Evolutionary conservation across 495 filamentous ascomycete genomes (phyloP).

Genomic region (Hypoxylon crocopeplum): DNA sequence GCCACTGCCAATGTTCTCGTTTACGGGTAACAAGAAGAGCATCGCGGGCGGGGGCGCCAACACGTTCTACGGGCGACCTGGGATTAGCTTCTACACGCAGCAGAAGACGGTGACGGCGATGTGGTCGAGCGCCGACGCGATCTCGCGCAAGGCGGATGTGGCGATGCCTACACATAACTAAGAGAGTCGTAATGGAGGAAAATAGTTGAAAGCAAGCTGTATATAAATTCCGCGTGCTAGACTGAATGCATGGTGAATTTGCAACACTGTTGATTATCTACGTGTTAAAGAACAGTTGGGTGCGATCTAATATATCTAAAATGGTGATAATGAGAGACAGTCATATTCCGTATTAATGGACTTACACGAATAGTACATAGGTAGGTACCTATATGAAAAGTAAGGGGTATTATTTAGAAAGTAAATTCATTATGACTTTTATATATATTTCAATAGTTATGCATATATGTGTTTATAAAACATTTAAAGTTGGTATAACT

Average conservation of each 20-base stretch:
- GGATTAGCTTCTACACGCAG: constrained; percentile 94
- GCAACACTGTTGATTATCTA: not conserved
- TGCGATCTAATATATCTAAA: no score
- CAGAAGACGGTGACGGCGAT: constrained; percentile 95
- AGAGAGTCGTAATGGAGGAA: constrained; percentile 28
- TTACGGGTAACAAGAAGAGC: constrained; percentile 98
- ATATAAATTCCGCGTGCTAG: not conserved
- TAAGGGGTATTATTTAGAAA: no score
- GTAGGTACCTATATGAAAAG: not conserved
- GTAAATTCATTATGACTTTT: no score
- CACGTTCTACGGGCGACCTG: constrained; percentile 94
- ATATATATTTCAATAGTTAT: no score
- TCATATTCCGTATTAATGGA: no score
- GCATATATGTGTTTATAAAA: no score
- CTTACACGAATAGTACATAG: not conserved
- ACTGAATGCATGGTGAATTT: not conserved
- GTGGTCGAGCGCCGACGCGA: constrained; percentile 86
- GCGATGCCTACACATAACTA: constrained; percentile 88
- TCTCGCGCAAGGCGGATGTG: constrained; percentile 79
- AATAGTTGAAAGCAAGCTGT: not conserved
- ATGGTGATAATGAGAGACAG: no score
- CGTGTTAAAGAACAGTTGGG: not conserved
- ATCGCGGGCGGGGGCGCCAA: constrained; percentile 92
- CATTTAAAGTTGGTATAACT: not conserved
- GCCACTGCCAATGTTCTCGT: constrained; percentile 93